A percentile compares a stretch with the other conserved stretches of the same genome.
phyloP scores from a whole-genome alignment of 2,329 filamentous ascomycete species.

The Penicillium sp. region DNA sequence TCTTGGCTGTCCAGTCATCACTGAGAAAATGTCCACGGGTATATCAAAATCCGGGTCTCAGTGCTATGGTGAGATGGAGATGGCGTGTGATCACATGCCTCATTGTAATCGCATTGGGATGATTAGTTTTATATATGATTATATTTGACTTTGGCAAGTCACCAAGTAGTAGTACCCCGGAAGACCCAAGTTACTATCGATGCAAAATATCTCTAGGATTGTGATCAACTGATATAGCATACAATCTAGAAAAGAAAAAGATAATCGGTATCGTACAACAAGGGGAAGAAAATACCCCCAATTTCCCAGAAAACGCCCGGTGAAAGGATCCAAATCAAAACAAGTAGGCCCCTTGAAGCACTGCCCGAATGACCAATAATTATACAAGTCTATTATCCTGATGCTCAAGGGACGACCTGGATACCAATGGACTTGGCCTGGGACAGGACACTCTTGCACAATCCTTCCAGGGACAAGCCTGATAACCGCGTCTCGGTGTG shows the following conservation, averaged over 20 bases:
- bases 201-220: conserved; percentile 7
- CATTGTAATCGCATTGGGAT: background rate
- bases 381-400: conserved; percentile 2
- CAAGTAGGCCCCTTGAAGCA: background rate
- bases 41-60: background rate
- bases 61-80: background rate
- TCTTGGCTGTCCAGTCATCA: background rate
- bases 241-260: conserved; percentile 12
- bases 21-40: background rate
- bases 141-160: background rate
- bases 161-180: background rate
- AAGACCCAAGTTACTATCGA: background rate
- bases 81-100: background rate
- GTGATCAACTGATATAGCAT: conserved; percentile 19
- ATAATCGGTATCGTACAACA: conserved; percentile 21
- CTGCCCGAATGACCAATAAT: conserved; percentile 1
- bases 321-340: conserved; percentile 6
- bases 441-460: conserved; percentile 65
- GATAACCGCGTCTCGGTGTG: conserved; percentile 65
- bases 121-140: background rate
- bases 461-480: conserved; percentile 58
- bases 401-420: conserved; percentile 53
- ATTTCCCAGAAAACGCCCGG: conserved; percentile 20
- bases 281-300: conserved; percentile 7
- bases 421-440: conserved; percentile 70